Base-by-base conservation (phyloP, 2,329 filamentous ascomycete genomes). In the Phialophora verrucosa region DNA sequence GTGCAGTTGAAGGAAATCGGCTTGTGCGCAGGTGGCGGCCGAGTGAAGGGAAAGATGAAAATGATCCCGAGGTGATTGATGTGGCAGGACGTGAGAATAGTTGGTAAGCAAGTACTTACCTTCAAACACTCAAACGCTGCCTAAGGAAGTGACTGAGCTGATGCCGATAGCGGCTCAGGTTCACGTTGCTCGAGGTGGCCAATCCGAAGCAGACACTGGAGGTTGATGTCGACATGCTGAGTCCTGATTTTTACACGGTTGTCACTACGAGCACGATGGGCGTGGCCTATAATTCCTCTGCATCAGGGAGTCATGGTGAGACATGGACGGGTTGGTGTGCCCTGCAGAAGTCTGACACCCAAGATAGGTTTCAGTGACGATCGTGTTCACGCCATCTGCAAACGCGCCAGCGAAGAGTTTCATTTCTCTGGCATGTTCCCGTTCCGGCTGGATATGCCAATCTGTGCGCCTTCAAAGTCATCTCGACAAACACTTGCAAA, bases 171-270 rank as follows among this genome's bases (percentile, higher is more conserved):
- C 14, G 20, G 17, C 23, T 8, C 54, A 76, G 74, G 75, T 74
- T 72, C 47, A 71, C 74, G 2, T 65, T 65, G 20, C 27, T 76
- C 23, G 51, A 69, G 4, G 69, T 76, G 32, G 75, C 74, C 54
- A 59, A 70, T 7, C 71, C 73, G 32, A 67, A 66, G 27, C 72
- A 75, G 63, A 60, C 59, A 27, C 65, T 76, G 25, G 70, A 75
- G 53, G 62, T 75, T 54, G 73, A 75, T 50, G 56, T 76, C 54
- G 73, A 75, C 64, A 76, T 76, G 75, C 63, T 76, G 49, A 69
- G 68, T 7, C 71, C 72, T 1, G 75, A 76, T 64, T 76, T 75
- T 62, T 75, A 75, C 65, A 69, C 74, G 7, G 51, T 73, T 35
- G 70, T 70, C 14, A 77, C 75, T 17, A 72, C 74, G 4, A 76